Evolutionary conservation across 2,329 filamentous ascomycete genomes (phyloP).

Genomic region (Coniella lustricola): DNA sequence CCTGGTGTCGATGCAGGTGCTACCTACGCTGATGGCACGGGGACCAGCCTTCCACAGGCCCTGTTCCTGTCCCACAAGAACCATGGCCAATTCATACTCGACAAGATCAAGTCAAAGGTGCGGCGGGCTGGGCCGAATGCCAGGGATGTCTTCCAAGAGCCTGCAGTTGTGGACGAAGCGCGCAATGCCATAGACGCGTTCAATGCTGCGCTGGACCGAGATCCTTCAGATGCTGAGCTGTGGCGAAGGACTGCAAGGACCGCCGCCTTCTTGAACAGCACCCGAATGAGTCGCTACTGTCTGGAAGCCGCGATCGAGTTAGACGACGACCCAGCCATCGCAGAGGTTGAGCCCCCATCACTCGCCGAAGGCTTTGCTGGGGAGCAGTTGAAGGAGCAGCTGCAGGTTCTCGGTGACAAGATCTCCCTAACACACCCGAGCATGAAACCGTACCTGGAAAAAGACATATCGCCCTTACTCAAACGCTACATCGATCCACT

Average conservation of each 20-base stretch:
- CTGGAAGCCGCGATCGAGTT: conserved; percentile 60
- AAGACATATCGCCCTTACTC: conserved; percentile 42
- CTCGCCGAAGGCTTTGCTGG: conserved; percentile 58
- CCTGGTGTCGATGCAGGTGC: conserved; percentile 48
- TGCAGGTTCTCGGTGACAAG: conserved; percentile 47
- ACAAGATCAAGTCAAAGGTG: conserved; percentile 54
- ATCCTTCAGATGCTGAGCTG: conserved; percentile 60
- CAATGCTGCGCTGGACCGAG: conserved; percentile 52
- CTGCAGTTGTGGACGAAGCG: conserved; percentile 31
- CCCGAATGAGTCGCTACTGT: conserved; percentile 53
- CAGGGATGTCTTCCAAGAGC: conserved; percentile 29
- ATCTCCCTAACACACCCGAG: conserved; percentile 53
- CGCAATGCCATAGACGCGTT: conserved; percentile 49
- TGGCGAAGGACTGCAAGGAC: conserved; percentile 56
- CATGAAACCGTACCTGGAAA: conserved; percentile 50
- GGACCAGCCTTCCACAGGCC: conserved; percentile 78
- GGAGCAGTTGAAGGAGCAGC: conserved; percentile 50
- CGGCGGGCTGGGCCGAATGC: conserved; percentile 24
- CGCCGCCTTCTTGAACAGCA: conserved; percentile 50
- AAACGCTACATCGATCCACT: conserved; percentile 53
- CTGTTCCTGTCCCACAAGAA: conserved; percentile 95
- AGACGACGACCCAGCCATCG: conserved; percentile 57
- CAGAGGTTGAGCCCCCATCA: conserved; percentile 55
- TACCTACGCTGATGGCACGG: conserved; percentile 63
- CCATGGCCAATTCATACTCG: conserved; percentile 84